Conservation (phyloP, 2,329 filamentous ascomycete genomes). For the Hypoxylon sp. region DNA sequence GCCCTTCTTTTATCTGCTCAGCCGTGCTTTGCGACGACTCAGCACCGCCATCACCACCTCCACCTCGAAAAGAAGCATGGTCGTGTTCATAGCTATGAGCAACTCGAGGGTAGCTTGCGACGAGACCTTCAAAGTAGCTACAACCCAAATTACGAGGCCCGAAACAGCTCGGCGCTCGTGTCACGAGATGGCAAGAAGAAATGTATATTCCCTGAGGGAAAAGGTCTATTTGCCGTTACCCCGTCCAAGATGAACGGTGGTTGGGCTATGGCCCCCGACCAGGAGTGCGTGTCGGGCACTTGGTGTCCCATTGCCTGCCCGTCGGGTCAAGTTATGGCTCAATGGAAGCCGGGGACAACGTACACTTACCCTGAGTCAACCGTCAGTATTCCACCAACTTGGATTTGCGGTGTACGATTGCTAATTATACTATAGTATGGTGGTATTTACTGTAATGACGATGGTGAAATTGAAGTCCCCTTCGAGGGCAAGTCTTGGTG, state of each 20-base stretch:
- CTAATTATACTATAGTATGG: conserved; percentile 68
- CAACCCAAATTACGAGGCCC: conserved; percentile 49
- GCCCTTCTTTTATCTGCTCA: conserved; percentile 60
- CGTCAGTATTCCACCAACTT: conserved; percentile 60
- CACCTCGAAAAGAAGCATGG: conserved; percentile 54
- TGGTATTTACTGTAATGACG: conserved; percentile 76
- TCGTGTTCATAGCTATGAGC: conserved; percentile 49
- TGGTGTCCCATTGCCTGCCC: conserved; percentile 85
- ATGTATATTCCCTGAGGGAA: conserved; percentile 75
- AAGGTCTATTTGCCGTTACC: conserved; percentile 75
- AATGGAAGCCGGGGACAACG: conserved; percentile 79
- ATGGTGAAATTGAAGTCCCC: conserved; percentile 75
- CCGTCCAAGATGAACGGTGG: conserved; percentile 74
- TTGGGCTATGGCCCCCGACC: conserved; percentile 84
- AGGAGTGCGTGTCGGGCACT: conserved; percentile 72
- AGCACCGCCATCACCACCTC: conserved; percentile 54
- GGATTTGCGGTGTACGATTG: background rate
- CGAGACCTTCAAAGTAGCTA: conserved; percentile 29
- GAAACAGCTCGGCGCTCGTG: conserved; percentile 53
- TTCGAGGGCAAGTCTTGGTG: conserved; percentile 77
- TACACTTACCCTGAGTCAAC: conserved; percentile 79
- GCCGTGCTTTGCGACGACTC: conserved; percentile 52
- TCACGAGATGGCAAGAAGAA: conserved; percentile 62
- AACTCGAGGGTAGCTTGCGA: conserved; percentile 25
- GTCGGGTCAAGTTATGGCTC: conserved; percentile 79